Evolutionary conservation across 2,329 filamentous ascomycete species (phyloP).

Genomic region (Colletotrichum chlorophyti): DNA sequence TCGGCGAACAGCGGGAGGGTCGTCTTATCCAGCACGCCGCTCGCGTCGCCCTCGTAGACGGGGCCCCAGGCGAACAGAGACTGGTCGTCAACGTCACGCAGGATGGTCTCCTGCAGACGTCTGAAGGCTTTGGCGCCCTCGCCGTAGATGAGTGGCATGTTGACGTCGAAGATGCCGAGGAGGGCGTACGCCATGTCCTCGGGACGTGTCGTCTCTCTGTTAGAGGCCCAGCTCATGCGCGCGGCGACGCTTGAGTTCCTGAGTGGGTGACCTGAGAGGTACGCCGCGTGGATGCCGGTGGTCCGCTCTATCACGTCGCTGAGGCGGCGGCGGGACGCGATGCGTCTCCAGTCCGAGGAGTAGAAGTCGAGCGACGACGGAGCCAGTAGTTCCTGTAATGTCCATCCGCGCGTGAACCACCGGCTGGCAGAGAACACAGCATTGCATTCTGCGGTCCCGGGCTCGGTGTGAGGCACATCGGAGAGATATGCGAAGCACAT

Average conservation of each 20-base stretch:
- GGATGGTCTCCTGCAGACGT: constrained; percentile 23
- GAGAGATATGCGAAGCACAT: constrained; percentile 42
- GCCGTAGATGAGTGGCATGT: constrained; percentile 36
- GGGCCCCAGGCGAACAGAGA: neutral
- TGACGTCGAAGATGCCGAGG: constrained; percentile 36
- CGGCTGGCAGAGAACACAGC: neutral
- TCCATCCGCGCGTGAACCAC: constrained; percentile 16
- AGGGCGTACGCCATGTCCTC: constrained; percentile 37
- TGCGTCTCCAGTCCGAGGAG: neutral
- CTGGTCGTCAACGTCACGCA: neutral
- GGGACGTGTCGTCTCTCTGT: constrained; percentile 29
- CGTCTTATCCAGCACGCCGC: neutral
- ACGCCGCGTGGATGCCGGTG: neutral
- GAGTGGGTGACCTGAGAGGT: constrained; percentile 9
- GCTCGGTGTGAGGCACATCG: constrained; percentile 27
- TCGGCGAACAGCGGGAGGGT: neutral
- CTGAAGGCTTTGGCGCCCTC: constrained; percentile 34
- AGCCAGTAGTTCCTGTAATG: neutral
- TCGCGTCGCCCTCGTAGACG: neutral
- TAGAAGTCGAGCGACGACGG: neutral
- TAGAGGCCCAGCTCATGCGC: constrained; percentile 37
- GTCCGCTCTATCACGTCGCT: neutral
- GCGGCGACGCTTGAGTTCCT: constrained; percentile 30
- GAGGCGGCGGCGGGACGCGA: neutral
- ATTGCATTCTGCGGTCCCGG: neutral